phyloP scores from a whole-genome alignment of 805 yeast genomes.

The Candida ipomoeae region DNA sequence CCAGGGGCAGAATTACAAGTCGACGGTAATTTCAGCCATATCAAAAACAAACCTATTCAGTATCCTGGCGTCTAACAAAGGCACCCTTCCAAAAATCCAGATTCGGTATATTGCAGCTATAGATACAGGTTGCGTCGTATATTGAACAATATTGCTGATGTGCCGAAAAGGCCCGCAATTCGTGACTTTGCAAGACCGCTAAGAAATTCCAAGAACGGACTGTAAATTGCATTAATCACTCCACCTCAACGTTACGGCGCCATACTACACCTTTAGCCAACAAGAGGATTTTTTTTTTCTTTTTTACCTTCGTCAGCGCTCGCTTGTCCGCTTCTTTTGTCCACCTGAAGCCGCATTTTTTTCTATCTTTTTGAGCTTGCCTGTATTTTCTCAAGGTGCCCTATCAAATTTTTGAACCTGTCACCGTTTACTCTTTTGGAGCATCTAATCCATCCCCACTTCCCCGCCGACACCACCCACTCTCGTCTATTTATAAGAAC shows the following conservation, averaged over 20 bases:
- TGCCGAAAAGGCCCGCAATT: neutral
- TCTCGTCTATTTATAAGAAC: neutral
- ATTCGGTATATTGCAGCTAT: neutral
- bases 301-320: conserved; percentile 1
- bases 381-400: conserved; percentile 2
- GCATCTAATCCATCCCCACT: neutral
- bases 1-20: neutral
- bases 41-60: too few species aligned
- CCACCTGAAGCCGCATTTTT: conserved; percentile 5
- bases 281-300: neutral
- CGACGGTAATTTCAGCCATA: too few species aligned
- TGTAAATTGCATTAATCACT: too few species aligned
- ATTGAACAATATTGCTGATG: neutral
- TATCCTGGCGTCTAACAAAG: too few species aligned
- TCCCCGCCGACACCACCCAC: neutral
- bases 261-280: neutral
- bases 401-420: neutral
- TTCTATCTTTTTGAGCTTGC: conserved; percentile 4
- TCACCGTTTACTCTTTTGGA: neutral
- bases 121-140: conserved; percentile 2
- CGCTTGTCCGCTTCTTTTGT: conserved; percentile 1
- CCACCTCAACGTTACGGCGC: neutral
- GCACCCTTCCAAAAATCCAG: neutral
- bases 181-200: neutral
- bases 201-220: neutral